phyloP scores from a whole-genome alignment of 768 basidiomycete species.

The Mycena capillaripes region DNA sequence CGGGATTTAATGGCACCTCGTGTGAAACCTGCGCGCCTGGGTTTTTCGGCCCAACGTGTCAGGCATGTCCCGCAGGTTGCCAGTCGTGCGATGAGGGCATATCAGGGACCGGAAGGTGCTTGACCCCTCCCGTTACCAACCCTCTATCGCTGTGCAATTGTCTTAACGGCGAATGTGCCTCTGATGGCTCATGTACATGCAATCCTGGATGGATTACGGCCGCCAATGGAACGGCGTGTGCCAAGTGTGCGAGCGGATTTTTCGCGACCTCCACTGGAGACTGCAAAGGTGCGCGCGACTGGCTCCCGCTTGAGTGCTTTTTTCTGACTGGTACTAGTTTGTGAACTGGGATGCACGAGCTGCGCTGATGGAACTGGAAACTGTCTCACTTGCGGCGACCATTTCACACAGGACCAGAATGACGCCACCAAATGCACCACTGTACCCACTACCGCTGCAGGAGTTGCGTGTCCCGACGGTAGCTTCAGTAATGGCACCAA shows the following conservation, averaged over 20 bases:
- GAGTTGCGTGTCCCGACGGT: constrained; percentile 73
- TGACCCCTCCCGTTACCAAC: constrained; percentile 62
- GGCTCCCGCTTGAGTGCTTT: background rate
- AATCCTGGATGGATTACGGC: constrained; percentile 82
- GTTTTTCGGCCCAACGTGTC: constrained; percentile 82
- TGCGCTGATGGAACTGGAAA: constrained; percentile 79
- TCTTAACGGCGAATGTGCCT: constrained; percentile 81
- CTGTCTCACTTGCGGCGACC: constrained; percentile 80
- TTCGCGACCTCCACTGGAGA: constrained; percentile 79
- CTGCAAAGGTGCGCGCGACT: constrained; percentile 70
- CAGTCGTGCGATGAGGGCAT: constrained; percentile 83
- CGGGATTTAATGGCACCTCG: constrained; percentile 82
- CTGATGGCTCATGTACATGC: constrained; percentile 80
- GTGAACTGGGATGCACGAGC: constrained; percentile 77
- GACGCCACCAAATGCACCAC: constrained; percentile 78
- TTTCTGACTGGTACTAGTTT: constrained; percentile 60
- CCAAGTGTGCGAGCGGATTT: constrained; percentile 81
- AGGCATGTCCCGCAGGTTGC: constrained; percentile 79
- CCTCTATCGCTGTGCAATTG: constrained; percentile 83
- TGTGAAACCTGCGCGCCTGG: constrained; percentile 85
- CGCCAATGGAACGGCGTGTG: constrained; percentile 82
- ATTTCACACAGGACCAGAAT: constrained; percentile 76
- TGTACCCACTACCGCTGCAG: constrained; percentile 62
- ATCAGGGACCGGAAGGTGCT: constrained; percentile 81
- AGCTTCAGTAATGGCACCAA: constrained; percentile 68